These are phyloP conservation scores for Candida coleopterorum DNA, from an alignment of 805 yeast genomes.

Conservation along the genomic window DNA sequence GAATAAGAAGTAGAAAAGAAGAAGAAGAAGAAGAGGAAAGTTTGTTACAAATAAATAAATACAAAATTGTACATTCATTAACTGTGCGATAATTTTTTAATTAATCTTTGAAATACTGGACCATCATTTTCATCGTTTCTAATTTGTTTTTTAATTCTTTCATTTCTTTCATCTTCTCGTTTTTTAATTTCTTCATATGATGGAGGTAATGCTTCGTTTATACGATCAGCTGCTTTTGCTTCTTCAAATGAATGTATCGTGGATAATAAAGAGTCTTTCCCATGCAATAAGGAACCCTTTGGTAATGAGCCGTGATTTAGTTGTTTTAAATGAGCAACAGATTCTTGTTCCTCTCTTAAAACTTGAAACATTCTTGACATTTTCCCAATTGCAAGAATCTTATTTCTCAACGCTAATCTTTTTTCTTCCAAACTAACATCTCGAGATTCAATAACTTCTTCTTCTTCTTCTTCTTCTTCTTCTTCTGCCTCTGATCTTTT, in stretches of 20 bases:
- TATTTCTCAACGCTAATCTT: slow-evolving; percentile 64
- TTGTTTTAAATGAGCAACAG: slow-evolving; percentile 72
- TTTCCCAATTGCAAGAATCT: slow-evolving; percentile 93
- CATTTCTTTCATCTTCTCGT: slow-evolving; percentile 43
- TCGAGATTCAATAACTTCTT: slow-evolving; percentile 12
- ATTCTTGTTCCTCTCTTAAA: slow-evolving; percentile 82
- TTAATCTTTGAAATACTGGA: slow-evolving; percentile 36
- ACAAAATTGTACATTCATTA: too few relatives aligned
- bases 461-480: too few relatives aligned
- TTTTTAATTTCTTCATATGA: slow-evolving; percentile 49
- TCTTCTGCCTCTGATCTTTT: background rate
- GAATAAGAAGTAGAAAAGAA: too few relatives aligned
- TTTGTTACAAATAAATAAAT: too few relatives aligned
- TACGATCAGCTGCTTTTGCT: slow-evolving; percentile 73
- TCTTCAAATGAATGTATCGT: slow-evolving; percentile 74
- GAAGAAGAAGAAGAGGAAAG: background rate
- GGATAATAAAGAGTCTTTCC: slow-evolving; percentile 70
- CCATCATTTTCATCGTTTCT: slow-evolving; percentile 23
- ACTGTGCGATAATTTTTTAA: slow-evolving; percentile 28
- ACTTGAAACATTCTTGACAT: slow-evolving; percentile 89
- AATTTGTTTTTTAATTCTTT: slow-evolving; percentile 34
- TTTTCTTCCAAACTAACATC: slow-evolving; percentile 30
- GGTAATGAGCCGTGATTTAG: slow-evolving; percentile 77
- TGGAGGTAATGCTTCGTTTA: slow-evolving; percentile 90
- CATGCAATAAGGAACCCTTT: slow-evolving; percentile 78